phyloP scores from a whole-genome alignment of 1,139 yeast species.

The Lodderomyces beijingensis region DNA sequence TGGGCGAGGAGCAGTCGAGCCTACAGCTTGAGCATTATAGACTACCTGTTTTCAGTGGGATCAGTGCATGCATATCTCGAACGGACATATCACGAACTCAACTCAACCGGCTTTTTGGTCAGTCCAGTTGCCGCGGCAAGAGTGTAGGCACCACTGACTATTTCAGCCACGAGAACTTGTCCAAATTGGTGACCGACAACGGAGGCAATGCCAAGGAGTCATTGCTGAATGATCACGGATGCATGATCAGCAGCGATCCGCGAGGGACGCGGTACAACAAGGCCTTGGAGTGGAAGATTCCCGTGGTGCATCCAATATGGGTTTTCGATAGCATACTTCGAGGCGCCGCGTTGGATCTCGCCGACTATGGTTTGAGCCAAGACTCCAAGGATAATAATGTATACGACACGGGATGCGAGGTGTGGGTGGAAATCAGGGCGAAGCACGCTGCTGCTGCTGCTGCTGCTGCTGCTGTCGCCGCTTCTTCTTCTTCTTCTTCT shows the following conservation, averaged over 20 bases:
- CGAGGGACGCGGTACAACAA: conserved; percentile 60
- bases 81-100: conserved; percentile 19
- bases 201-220: conserved; percentile 63
- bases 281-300: conserved; percentile 65
- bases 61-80: conserved; percentile 52
- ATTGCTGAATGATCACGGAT: conserved; percentile 46
- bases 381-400: conserved; percentile 18
- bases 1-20: conserved; percentile 36
- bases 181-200: conserved; percentile 17
- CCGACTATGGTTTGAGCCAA: conserved; percentile 34
- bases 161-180: background rate
- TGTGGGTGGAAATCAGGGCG: conserved; percentile 32
- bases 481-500: too few relatives aligned
- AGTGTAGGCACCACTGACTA: background rate
- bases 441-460: conserved; percentile 14
- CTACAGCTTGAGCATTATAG: conserved; percentile 21
- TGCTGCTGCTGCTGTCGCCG: conserved; percentile 1
- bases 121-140: background rate
- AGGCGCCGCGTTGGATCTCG: conserved; percentile 52
- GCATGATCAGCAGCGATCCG: conserved; percentile 50
- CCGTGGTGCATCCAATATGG: conserved; percentile 76
- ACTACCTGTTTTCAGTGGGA: conserved; percentile 44
- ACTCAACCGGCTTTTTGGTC: conserved; percentile 8
- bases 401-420: conserved; percentile 45
- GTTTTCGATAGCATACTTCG: conserved; percentile 58